Evolutionary conservation across 306 rosid species (phyloP), one percentile per base, ranked within the genome.

Genomic region (barrel medic (Medicago truncatula)): DNA sequence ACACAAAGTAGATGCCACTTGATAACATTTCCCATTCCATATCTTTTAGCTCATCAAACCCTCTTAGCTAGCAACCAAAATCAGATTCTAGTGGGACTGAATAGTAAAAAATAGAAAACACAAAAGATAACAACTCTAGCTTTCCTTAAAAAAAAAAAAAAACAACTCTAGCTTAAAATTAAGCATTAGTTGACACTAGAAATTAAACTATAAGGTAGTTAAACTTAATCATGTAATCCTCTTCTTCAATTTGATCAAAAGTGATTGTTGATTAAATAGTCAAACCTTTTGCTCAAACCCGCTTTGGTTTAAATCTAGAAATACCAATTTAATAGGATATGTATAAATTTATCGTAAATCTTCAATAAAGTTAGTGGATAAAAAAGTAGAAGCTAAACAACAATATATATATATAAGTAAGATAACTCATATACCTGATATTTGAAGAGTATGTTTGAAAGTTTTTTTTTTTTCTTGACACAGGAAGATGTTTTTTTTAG

Each of bases 1-100:
- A 79, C 71, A 81, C 73, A 79, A 79, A 80, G 76, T 52, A 54
- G 75, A 76, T 71, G 74, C 82, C 85, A 65, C 78, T 78, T 73
- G 63, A 58, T 73, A 62, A 46, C 81, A 58, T 75, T 75, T 10
- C 79, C 15, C 61, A 67, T 17, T 77, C 46, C 47, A 71, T 38
- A 21, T 83, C 64, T 79, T 80, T 81, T 75, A 21, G 41, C 78
- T 64, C 74, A 74, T 74, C 65, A 73, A 56, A 11, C 56, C 52
- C 76, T 68, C 77, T 76, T 71, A 70, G 81, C 77, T 81, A 70
- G 46, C 80, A 75, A 71, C 77, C 67, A 63, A 63, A 81, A 75
- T 61, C 5, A 39, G 44, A 23, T 73, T 9, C 8, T 67, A 74
- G 78, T 81, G 81, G 69, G 47, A 54, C 77, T 76, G 15, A 49